phyloP scores from a whole-genome alignment of 75 land plant species.

The Larix kaempferi region DNA sequence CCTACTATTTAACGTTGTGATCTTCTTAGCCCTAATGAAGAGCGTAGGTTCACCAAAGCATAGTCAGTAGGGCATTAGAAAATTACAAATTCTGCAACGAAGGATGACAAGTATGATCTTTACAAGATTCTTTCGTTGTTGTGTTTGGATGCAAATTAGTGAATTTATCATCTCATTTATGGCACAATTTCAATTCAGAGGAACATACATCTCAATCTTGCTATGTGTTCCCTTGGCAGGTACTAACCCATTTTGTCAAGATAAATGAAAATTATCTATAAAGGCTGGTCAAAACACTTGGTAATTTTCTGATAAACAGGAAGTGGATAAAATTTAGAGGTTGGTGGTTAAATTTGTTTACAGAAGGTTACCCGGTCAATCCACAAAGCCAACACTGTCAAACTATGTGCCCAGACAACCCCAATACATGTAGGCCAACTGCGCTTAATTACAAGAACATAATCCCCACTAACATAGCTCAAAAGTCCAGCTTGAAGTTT shows the following conservation, averaged over 20 bases:
- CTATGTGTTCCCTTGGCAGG: too few species aligned
- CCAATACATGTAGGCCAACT: not conserved
- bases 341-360: not conserved
- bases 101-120: too few species aligned
- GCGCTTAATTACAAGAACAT: not conserved
- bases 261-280: too few species aligned
- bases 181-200: too few species aligned
- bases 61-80: not conserved
- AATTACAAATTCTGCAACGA: not conserved
- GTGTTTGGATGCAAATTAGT: too few species aligned
- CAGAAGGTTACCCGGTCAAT: not conserved
- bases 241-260: too few species aligned
- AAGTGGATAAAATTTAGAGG: not conserved
- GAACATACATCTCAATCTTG: too few species aligned
- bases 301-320: not conserved
- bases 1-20: too few species aligned
- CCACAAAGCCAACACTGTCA: not conserved
- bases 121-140: too few species aligned
- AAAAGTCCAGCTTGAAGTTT: not conserved
- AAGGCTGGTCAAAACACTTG: not conserved
- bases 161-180: too few species aligned
- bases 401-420: not conserved
- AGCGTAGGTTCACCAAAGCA: too few species aligned
- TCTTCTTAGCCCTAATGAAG: too few species aligned
- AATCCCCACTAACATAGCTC: not conserved